Conservation (phyloP, 2,329 filamentous ascomycete species). For the Anisogramma anomala region DNA sequence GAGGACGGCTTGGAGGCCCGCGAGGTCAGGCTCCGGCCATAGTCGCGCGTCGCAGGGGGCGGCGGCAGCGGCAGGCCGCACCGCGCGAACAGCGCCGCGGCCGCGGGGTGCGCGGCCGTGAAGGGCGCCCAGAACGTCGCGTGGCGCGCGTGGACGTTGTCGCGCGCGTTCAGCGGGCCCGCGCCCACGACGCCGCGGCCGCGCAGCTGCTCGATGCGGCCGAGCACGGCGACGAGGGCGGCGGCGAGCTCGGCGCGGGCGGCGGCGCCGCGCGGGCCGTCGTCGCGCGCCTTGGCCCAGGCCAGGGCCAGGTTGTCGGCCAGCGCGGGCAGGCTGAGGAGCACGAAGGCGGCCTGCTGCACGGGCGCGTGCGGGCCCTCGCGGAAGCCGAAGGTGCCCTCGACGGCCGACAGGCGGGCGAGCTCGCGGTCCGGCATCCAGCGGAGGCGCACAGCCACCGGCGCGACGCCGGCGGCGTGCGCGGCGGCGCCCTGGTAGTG, state of each 20-base stretch:
- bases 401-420: background rate
- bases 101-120: slow-evolving; percentile 16
- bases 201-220: slow-evolving; percentile 20
- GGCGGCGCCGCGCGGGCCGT: no score
- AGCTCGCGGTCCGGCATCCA: slow-evolving; percentile 23
- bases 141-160: slow-evolving; percentile 12
- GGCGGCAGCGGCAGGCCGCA: slow-evolving; percentile 19
- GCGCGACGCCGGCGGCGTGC: slow-evolving; percentile 19
- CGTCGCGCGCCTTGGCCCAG: slow-evolving; percentile 23
- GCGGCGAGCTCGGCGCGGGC: slow-evolving; percentile 17
- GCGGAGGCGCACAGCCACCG: slow-evolving; percentile 24
- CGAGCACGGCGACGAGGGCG: slow-evolving; percentile 27
- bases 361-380: background rate
- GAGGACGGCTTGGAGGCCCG: no score
- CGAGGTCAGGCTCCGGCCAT: slow-evolving; percentile 1
- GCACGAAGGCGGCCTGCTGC: background rate
- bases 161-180: slow-evolving; percentile 13
- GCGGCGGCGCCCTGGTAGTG: slow-evolving; percentile 28
- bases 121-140: slow-evolving; percentile 18
- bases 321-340: slow-evolving; percentile 26
- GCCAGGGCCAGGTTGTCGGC: slow-evolving; percentile 25
- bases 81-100: slow-evolving; percentile 20
- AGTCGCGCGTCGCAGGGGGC: background rate
- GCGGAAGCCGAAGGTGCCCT: background rate
- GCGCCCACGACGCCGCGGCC: slow-evolving; percentile 10